Evolutionary conservation across 139 green algal genomes (phyloP).

Genomic region (Chlamydomonas sphaeroides): DNA sequence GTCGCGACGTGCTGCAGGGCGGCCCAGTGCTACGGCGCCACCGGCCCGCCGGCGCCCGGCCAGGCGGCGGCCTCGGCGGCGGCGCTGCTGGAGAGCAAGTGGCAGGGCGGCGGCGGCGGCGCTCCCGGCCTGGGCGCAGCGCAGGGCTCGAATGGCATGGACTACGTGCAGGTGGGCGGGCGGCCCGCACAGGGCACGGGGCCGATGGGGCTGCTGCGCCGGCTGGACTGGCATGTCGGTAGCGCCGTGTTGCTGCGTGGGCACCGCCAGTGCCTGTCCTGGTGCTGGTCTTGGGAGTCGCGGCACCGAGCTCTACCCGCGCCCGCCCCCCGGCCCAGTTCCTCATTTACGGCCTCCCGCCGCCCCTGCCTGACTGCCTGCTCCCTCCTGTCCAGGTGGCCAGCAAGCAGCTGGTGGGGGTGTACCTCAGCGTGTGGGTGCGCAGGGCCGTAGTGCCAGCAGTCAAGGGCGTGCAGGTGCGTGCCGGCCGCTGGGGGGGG

Average conservation of each 20-base stretch:
- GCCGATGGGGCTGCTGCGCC: too few relatives aligned
- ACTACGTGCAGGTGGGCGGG: slow-evolving; percentile 55
- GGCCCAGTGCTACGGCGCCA: neutral
- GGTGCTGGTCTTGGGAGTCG: too few relatives aligned
- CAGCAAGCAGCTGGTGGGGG: slow-evolving; percentile 85
- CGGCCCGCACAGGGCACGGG: too few relatives aligned
- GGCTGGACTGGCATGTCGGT: too few relatives aligned
- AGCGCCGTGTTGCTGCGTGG: too few relatives aligned
- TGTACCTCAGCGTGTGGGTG: slow-evolving; percentile 91
- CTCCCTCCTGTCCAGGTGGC: slow-evolving; percentile 67
- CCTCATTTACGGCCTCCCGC: too few relatives aligned
- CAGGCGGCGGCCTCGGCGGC: neutral
- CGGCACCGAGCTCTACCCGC: too few relatives aligned
- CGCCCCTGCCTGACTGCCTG: too few relatives aligned
- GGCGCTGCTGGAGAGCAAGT: slow-evolving; percentile 12
- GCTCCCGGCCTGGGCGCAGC: neutral
- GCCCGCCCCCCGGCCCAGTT: too few relatives aligned
- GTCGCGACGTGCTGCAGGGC: too few relatives aligned
- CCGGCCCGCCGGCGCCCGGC: neutral
- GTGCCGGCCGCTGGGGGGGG: too few relatives aligned
- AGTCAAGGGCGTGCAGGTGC: slow-evolving; percentile 71
- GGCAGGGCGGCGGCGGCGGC: slow-evolving; percentile 25
- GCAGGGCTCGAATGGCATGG: neutral
- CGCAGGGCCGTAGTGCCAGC: slow-evolving; percentile 61
- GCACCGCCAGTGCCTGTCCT: too few relatives aligned